These are phyloP conservation scores for Mycena metata DNA, from an alignment of 768 basidiomycete species.

Conservation along the genomic window DNA sequence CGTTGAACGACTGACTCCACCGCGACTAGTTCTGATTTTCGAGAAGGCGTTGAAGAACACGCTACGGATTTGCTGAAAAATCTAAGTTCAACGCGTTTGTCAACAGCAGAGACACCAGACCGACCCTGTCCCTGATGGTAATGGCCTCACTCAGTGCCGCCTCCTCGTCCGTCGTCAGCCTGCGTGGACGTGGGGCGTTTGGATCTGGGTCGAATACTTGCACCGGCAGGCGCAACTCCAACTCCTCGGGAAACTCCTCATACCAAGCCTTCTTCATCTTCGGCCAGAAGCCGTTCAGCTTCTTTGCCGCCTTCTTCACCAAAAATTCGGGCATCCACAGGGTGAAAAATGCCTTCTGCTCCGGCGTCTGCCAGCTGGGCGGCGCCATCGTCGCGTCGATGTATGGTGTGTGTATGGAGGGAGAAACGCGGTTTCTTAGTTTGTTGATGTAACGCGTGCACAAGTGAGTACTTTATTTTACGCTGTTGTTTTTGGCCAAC, in stretches of 20 bases:
- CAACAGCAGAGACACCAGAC: not conserved
- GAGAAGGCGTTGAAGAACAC: constrained; percentile 2
- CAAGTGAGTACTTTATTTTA: too few species aligned
- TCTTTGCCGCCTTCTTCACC: not conserved
- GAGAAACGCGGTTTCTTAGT: not conserved
- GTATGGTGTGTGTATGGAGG: too few species aligned
- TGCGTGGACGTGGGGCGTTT: not conserved
- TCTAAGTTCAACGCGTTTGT: not conserved
- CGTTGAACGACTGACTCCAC: not conserved
- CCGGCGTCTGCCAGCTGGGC: not conserved
- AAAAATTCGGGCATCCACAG: constrained; percentile 14
- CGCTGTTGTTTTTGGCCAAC: too few species aligned
- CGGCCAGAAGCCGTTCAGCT: not conserved
- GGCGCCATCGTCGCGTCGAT: not conserved
- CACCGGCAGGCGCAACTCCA: not conserved
- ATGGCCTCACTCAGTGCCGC: not conserved
- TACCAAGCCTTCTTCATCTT: constrained; percentile 6
- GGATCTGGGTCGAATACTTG: not conserved
- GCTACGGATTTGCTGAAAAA: not conserved
- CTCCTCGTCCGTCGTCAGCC: not conserved
- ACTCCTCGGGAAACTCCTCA: constrained; percentile 2
- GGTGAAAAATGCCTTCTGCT: not conserved
- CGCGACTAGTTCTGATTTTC: not conserved
- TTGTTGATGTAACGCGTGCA: not conserved
- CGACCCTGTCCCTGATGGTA: not conserved